Percentiles rank a stretch among this genome's conserved stretches.
Conservation (phyloP, 2,329 filamentous ascomycete species). For the Penicillium sumatraense region DNA sequence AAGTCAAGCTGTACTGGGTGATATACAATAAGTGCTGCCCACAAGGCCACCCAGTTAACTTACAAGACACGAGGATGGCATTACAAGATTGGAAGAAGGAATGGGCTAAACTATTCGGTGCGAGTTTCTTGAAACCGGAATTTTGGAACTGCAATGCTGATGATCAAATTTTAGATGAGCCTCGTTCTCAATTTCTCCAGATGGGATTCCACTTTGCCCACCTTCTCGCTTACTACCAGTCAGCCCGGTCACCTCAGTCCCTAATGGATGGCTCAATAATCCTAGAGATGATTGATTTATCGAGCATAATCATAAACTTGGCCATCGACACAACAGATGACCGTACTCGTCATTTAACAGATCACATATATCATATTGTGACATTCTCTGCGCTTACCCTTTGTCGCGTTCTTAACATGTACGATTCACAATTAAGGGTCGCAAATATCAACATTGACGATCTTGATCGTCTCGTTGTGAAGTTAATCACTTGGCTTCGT, state of each 20-base stretch:
- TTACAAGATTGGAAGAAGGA: not conserved
- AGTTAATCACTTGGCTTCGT: not conserved
- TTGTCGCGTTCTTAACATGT: not conserved
- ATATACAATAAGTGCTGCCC: constrained; percentile 1
- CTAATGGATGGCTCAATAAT: not conserved
- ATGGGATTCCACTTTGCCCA: constrained; percentile 1
- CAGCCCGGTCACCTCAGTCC: not conserved
- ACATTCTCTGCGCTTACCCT: constrained; percentile 1
- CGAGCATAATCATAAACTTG: not conserved
- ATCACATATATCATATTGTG: constrained; percentile 2
- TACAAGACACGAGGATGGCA: not conserved
- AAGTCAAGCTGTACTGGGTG: constrained; percentile 1
- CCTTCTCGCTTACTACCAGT: constrained; percentile 1
- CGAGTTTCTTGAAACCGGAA: no score
- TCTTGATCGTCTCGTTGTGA: not conserved
- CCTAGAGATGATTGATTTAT: constrained; percentile 1
- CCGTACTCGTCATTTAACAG: not conserved
- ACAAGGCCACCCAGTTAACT: not conserved
- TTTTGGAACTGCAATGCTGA: not conserved
- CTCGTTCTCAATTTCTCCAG: constrained; percentile 2
- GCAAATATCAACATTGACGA: not conserved
- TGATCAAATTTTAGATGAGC: not conserved
- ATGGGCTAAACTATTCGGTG: not conserved
- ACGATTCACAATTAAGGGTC: not conserved
- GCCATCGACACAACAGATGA: constrained; percentile 1